These are phyloP conservation scores for Voacanga thouarsii DNA, from an alignment of 257 asterid species.

Conservation along the genomic window DNA sequence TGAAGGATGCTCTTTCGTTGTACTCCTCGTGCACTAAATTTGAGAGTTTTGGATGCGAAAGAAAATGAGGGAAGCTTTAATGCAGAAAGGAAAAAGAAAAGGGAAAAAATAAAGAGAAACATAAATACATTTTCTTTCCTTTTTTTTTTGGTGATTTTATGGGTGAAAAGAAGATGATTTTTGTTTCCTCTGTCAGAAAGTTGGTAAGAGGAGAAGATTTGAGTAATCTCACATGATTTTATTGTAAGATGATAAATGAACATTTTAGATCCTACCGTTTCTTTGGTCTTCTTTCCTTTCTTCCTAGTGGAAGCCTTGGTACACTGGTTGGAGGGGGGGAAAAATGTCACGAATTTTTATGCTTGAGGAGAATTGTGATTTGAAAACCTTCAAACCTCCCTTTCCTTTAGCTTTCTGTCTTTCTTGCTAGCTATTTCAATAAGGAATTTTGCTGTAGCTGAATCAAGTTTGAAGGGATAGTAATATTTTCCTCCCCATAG, in stretches of 20 bases:
- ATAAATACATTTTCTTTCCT: not conserved
- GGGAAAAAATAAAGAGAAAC: not conserved
- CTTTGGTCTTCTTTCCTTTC: not conserved
- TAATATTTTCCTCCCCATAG: not conserved
- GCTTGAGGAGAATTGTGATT: not conserved
- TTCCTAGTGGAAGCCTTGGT: not conserved
- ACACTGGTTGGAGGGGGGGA: not conserved
- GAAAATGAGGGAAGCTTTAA: not conserved
- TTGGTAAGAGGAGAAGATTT: not conserved
- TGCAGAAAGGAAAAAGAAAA: not conserved
- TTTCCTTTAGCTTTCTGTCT: not conserved
- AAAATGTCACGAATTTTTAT: too few relatives aligned
- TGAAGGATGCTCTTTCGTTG: not conserved
- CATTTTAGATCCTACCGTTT: not conserved
- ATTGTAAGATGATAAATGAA: not conserved
- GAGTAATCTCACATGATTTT: too few relatives aligned
- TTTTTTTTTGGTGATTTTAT: not conserved
- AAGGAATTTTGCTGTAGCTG: not conserved
- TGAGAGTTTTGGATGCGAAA: not conserved
- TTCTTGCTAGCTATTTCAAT: not conserved
- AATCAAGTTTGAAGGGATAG: not conserved
- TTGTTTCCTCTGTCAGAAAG: not conserved
- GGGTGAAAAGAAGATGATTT: not conserved
- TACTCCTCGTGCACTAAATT: not conserved
- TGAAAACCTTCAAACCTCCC: not conserved